Evolutionary conservation across 2,329 filamentous ascomycete species (phyloP), one percentile per base, ranked within the genome.

Genomic region (Furcasterigmium furcatum): DNA sequence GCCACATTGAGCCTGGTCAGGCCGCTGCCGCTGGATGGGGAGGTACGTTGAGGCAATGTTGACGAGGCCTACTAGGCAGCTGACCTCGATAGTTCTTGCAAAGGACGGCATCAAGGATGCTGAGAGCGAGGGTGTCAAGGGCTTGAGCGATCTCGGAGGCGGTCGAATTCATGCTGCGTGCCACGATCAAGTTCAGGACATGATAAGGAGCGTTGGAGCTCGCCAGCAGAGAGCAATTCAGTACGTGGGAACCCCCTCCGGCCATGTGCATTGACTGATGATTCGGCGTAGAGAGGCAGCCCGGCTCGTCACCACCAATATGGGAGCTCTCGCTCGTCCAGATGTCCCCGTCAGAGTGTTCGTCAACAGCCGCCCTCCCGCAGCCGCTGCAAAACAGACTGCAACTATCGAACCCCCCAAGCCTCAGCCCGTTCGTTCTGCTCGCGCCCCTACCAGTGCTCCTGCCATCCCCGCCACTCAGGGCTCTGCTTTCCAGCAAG

Each of bases 101-200:
- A 34, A 46, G 2, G 57, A 55, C 1, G 45, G 38, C 1, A 62
- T 66, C 18, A 38, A 65, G 3, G 63, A 66, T 34, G 55, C 55
- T 2, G 63, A 66, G 36, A 58, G 60, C 6, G 48, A 47, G 5
- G 49, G 45, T 5, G 62, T 62, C 24, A 47, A 49, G 8, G 55
- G 50, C 20, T 51, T 63, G 34, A 51, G 54, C 35, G 48, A 55
- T n/a, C 55, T 63, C 14, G 54, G 51, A 12, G 56, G 58, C 18
- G 55, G 54, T 2, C 46, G 58, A 22, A 12, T 40, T 24, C 25
- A 36, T 12, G 34, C 34, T 36, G 34, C 34, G 4, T 14, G n/a
- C n/a, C n/a, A 20, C 4, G 16, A 36, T n/a, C 34, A 18, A 9
- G 5, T 4, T 19, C n/a, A 36, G 18, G 5, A 9, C n/a, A 16